Evolutionary conservation across 2,329 filamentous ascomycete species (phyloP).

Genomic region (Fusarium phyllophilum): DNA sequence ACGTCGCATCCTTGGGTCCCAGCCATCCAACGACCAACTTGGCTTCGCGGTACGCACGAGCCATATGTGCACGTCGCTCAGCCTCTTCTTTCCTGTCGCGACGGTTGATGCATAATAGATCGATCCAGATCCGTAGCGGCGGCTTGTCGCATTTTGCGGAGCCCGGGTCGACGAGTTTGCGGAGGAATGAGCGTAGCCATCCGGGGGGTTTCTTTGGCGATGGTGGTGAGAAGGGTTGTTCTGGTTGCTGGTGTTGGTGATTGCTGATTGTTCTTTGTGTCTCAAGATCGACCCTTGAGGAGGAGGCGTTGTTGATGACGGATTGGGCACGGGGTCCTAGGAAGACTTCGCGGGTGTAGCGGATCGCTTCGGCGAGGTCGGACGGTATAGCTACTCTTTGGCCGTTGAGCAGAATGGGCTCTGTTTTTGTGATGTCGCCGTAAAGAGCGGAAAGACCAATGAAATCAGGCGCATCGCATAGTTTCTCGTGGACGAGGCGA

Average conservation of each 20-base stretch:
- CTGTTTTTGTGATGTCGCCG: slow-evolving; percentile 33
- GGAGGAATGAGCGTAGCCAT: slow-evolving; percentile 37
- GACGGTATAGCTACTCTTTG: slow-evolving; percentile 24
- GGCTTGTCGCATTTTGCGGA: slow-evolving; percentile 1
- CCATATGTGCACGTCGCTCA: slow-evolving; percentile 34
- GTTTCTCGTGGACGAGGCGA: slow-evolving; percentile 33
- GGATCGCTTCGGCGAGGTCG: slow-evolving; percentile 32
- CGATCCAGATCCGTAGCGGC: slow-evolving; percentile 37
- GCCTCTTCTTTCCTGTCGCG: slow-evolving; percentile 27
- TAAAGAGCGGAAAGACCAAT: slow-evolving; percentile 38
- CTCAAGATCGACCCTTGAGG: slow-evolving; percentile 26
- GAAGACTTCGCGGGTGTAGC: slow-evolving; percentile 38
- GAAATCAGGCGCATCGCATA: slow-evolving; percentile 32
- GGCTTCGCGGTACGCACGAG: slow-evolving; percentile 33
- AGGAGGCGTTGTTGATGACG: slow-evolving; percentile 5
- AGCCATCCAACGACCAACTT: slow-evolving; percentile 39
- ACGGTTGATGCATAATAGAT: slow-evolving; percentile 36
- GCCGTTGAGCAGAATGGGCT: slow-evolving; percentile 31
- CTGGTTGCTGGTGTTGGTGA: background rate
- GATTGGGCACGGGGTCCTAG: slow-evolving; percentile 19
- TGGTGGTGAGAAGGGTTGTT: slow-evolving; percentile 12
- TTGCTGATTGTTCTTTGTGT: background rate
- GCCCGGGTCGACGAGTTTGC: slow-evolving; percentile 19
- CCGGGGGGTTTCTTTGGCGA: slow-evolving; percentile 34
- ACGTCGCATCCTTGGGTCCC: slow-evolving; percentile 32